Base-by-base conservation (phyloP, 495 filamentous ascomycete species). In the Penicillium cosmopolitanum region DNA sequence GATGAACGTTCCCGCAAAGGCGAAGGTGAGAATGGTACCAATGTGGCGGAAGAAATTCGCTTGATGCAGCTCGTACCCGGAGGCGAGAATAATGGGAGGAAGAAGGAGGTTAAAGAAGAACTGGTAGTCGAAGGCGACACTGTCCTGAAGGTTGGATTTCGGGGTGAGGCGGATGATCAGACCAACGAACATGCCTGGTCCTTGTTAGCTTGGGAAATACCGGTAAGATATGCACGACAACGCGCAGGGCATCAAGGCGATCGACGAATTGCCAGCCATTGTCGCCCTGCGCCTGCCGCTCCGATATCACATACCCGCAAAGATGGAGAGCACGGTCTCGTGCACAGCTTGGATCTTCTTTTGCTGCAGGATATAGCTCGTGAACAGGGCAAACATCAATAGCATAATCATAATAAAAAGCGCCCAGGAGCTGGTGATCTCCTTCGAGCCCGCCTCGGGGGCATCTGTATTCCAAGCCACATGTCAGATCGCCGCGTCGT, bases 31-130 rank as follows among this genome's bases (percentile, higher is more conserved):
- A 62, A 98, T 98, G 3, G 92, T 96, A 43, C 95, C 96, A 60
- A 98, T 96, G 69, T 98, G 96, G 53, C 96, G 90, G 72, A 98
- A 98, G 80, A 98, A 98, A 77, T 98, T 98, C 56, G 89, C 92
- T 77, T 98, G 95, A 72, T 98, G 95, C 38, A 98, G 74, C 74
- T 98, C 95, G 77, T 98, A 98, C 42, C 95, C 95, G 34, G 93
- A 97, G 36, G 93, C 93, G 43, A 98, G 82, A 73, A 98, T 98
- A 68, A 98, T 98, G 8, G 95, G 95, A 35, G 95, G 95, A 33
- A 98, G 87, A 40, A 98, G 88, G 55, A 98, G 86, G 74, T 98
- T 98, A 80, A 98, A 98, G 81, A 98, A 98, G 75, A 97, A 93
- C 67, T 97, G 93, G 73, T 98, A 97, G 78, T 98, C 87, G 80